Percentiles rank a stretch among this genome's conserved stretches.
Evolutionary conservation across 129 eudicot species (phyloP).

Genomic region (Chrysanthemum lavandulifolium): DNA sequence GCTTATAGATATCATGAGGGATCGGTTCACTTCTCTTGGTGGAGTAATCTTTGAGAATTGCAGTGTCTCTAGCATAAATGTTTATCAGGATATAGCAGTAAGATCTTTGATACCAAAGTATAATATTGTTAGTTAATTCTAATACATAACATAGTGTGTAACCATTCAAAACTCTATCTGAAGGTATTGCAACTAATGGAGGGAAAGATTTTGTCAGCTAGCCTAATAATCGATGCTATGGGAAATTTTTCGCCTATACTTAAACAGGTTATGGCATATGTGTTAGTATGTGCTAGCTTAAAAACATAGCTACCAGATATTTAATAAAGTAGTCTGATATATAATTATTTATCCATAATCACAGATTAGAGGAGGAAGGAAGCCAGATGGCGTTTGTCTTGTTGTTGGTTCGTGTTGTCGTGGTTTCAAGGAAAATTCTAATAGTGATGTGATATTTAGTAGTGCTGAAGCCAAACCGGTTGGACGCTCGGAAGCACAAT

Average conservation of each 20-base stretch:
- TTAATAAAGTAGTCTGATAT: not conserved
- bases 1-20: slow-evolving; percentile 73
- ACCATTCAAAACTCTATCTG: slow-evolving; percentile 2
- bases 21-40: slow-evolving; percentile 63
- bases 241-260: slow-evolving; percentile 94
- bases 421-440: slow-evolving; percentile 66
- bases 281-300: slow-evolving; percentile 5
- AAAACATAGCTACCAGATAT: not conserved
- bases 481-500: slow-evolving; percentile 77
- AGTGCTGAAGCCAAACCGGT: slow-evolving; percentile 69
- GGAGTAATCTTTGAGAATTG: slow-evolving; percentile 79
- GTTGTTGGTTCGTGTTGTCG: slow-evolving; percentile 95
- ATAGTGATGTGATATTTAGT: slow-evolving; percentile 87
- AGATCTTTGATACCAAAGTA: slow-evolving; percentile 33
- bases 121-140: not conserved
- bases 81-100: slow-evolving; percentile 82
- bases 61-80: slow-evolving; percentile 60
- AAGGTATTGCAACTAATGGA: slow-evolving; percentile 70
- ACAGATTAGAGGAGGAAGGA: slow-evolving; percentile 81
- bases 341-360: not conserved
- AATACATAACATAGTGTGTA: not conserved
- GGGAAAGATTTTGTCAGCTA: slow-evolving; percentile 69
- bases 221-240: slow-evolving; percentile 92
- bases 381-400: slow-evolving; percentile 97
- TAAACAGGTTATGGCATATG: slow-evolving; percentile 62